phyloP scores from a whole-genome alignment of 23 red algal species.

The Porphyridium purpureum region DNA sequence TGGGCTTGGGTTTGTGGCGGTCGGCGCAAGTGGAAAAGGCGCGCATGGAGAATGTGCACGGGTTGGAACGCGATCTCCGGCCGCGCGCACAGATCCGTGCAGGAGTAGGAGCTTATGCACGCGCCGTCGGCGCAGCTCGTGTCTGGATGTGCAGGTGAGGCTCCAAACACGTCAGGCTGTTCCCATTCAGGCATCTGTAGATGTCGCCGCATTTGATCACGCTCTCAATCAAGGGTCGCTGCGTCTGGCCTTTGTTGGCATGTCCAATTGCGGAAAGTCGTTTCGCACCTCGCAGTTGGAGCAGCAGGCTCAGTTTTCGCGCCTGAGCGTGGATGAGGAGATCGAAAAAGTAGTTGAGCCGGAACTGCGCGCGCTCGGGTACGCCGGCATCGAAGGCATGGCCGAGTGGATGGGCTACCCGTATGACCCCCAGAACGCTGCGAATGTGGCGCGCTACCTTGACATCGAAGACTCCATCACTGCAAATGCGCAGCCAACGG shows the following conservation, averaged over 20 bases:
- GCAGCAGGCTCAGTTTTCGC: slow-evolving; percentile 12
- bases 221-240: slow-evolving; percentile 12
- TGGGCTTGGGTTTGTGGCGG: too few species aligned
- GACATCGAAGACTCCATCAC: slow-evolving; percentile 71
- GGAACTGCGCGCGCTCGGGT: slow-evolving; percentile 18
- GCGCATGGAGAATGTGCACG: too few species aligned
- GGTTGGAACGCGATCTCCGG: too few species aligned
- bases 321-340: slow-evolving; percentile 70
- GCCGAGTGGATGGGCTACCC: slow-evolving; percentile 99
- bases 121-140: too few species aligned
- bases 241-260: slow-evolving; percentile 60
- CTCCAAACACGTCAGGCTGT: too few species aligned
- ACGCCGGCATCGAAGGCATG: slow-evolving; percentile 72
- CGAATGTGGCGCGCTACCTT: slow-evolving; percentile 47
- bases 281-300: slow-evolving; percentile 58
- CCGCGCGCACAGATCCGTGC: too few species aligned
- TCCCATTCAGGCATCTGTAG: too few species aligned
- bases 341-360: slow-evolving; percentile 48
- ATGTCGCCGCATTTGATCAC: slow-evolving; percentile 45
- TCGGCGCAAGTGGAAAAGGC: too few species aligned
- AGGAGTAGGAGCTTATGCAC: too few species aligned
- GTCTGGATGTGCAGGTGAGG: too few species aligned
- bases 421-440: slow-evolving; percentile 36
- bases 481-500: slow-evolving; percentile 1
- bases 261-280: slow-evolving; percentile 98